Evolutionary conservation across 1,284 basidiomycete species (phyloP).

Genomic region (Kalmanozyma brasiliensis): DNA sequence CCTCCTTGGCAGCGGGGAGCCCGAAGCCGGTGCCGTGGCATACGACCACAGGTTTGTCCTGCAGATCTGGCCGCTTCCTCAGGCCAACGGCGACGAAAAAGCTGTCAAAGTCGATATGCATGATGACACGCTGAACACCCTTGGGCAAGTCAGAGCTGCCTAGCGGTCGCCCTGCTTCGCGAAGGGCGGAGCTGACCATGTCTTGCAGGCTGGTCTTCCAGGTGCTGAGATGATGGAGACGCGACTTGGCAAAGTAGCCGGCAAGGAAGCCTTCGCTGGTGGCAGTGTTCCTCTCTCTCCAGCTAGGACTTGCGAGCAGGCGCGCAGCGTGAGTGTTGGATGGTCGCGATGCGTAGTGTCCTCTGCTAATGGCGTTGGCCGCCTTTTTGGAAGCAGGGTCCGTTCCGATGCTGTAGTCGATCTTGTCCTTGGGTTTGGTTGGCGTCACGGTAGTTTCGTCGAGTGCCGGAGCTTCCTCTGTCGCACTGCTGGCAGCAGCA

Average conservation of each 20-base stretch:
- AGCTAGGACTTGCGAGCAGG: conserved; percentile 69
- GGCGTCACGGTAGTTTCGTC: conserved; percentile 8
- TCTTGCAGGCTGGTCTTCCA: conserved; percentile 91
- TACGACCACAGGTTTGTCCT: conserved; percentile 81
- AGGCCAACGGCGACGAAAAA: conserved; percentile 80
- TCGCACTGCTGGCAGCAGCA: not conserved
- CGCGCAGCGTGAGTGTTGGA: conserved; percentile 57
- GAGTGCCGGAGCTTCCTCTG: not conserved
- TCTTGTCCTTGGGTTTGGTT: conserved; percentile 16
- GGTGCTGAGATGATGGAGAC: conserved; percentile 87
- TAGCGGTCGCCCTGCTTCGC: conserved; percentile 78
- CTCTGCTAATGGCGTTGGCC: conserved; percentile 21
- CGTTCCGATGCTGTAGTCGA: conserved; percentile 43
- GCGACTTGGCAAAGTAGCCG: conserved; percentile 88
- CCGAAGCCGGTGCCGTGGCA: conserved; percentile 77
- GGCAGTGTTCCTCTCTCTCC: conserved; percentile 88
- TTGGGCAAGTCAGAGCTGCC: conserved; percentile 69
- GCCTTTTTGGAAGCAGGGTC: conserved; percentile 38
- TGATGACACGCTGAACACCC: conserved; percentile 66
- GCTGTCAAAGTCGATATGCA: conserved; percentile 78
- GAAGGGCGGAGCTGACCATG: conserved; percentile 74
- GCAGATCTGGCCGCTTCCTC: conserved; percentile 53
- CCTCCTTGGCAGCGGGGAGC: conserved; percentile 23
- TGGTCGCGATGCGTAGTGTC: conserved; percentile 43
- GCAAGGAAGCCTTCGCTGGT: conserved; percentile 84